Base-by-base conservation (phyloP, 768 basidiomycete genomes). In the Pisolithus sp. region DNA sequence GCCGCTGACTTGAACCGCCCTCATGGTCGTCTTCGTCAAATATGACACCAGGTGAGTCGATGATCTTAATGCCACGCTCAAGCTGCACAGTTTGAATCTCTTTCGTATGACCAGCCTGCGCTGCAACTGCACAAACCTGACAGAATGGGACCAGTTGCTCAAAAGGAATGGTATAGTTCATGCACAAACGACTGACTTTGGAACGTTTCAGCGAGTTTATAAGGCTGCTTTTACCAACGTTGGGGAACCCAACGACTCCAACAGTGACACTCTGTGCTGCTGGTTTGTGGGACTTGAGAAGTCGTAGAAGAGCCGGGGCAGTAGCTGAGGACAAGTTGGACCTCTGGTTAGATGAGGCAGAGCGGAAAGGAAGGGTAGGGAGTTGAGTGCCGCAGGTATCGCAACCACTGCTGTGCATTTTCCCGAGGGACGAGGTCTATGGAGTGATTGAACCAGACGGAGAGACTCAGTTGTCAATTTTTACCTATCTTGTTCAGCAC, bases 1-100 rank as follows among this genome's bases (percentile, higher is more conserved):
- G 66, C 21, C 76, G 74, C 50, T 80, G 82, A 21, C 66, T 71
- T 42, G 69, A 68, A 68, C 79, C 57, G 34, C 64, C 68, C 46
- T 75, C 68, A 45, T 75, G 64, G 45, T 83, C 77, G 51, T 88
- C 83, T 51, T 92, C 89, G 54, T 93, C 91, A 58, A 96, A 91
- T 2, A 99, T 89, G n/a, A 98, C 93, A 54, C 95, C 96, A 1
- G 96, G 95, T 36, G 93, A 97, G 68, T 98, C 96, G 6, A 98
- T 78, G 34, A 98, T 85, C 51, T 86, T 83, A 62, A 99, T 78
- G 0, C 93, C 93, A 41, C 93, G 89, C 66, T 98, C 95, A 4
- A 99, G 76, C 55, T 91, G 90, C 5, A 98, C 72, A 7, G 89
- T 89, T 68, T 99, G 94, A 17, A 96, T 73, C 26, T 91, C 88